Evolutionary conservation across 768 basidiomycete species (phyloP).

Genomic region (Scleroderma bovista): DNA sequence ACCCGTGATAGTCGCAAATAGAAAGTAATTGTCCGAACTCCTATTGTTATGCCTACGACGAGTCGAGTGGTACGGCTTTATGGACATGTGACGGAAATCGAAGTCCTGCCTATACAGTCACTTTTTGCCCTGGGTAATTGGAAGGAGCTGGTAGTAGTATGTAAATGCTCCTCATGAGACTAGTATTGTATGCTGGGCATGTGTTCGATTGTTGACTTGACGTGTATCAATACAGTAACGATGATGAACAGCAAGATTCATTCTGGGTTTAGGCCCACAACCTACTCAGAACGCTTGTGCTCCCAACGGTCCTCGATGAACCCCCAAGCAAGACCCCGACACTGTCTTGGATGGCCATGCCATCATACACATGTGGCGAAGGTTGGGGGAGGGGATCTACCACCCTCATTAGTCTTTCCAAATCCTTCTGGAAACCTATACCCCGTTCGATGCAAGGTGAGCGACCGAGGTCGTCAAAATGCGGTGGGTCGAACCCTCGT

Average conservation of each 20-base stretch:
- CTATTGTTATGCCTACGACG: constrained; percentile 51
- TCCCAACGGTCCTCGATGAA: constrained; percentile 22
- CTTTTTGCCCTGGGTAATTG: constrained; percentile 31
- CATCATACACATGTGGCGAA: constrained; percentile 72
- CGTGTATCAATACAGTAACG: no score
- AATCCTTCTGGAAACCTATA: constrained; percentile 73
- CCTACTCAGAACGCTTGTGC: constrained; percentile 55
- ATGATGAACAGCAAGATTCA: not conserved
- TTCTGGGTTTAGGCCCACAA: constrained; percentile 43
- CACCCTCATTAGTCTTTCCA: constrained; percentile 44
- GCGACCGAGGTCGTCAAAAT: constrained; percentile 42
- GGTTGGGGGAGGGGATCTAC: constrained; percentile 56
- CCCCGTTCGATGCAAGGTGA: constrained; percentile 42
- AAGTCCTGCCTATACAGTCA: constrained; percentile 41
- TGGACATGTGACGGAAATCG: constrained; percentile 35
- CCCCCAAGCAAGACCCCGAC: constrained; percentile 54
- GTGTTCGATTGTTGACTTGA: no score
- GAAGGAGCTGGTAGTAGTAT: not conserved
- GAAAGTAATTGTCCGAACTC: constrained; percentile 40
- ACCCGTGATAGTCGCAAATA: constrained; percentile 14
- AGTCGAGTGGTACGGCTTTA: constrained; percentile 39
- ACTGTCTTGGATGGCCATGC: constrained; percentile 72
- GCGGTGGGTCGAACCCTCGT: constrained; percentile 43
- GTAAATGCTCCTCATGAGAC: not conserved
- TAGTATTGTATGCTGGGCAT: no score